These are phyloP conservation scores for Ceratocystis ficicola DNA, from an alignment of 2,329 filamentous ascomycete species.

Conservation along the genomic window DNA sequence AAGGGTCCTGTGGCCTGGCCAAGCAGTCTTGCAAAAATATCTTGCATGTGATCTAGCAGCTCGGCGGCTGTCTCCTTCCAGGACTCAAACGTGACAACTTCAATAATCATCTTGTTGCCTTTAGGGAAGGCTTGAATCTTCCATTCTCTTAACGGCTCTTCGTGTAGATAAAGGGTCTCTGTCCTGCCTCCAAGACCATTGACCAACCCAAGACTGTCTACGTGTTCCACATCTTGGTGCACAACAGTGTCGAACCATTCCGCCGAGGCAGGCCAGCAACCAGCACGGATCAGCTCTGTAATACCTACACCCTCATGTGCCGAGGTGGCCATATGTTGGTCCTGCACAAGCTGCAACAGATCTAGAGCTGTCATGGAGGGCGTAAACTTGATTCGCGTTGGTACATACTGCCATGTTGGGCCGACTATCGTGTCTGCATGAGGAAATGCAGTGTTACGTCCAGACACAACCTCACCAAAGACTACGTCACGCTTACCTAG, in stretches of 20 bases:
- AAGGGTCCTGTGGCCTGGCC: conserved; percentile 28
- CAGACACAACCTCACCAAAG: conserved; percentile 55
- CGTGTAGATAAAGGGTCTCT: conserved; percentile 48
- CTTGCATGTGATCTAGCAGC: conserved; percentile 40
- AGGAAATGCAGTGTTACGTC: conserved; percentile 45
- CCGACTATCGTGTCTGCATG: conserved; percentile 46
- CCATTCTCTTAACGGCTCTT: conserved; percentile 44
- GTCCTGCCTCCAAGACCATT: conserved; percentile 33
- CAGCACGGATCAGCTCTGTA: conserved; percentile 41
- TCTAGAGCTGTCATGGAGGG: conserved; percentile 39
- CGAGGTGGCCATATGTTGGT: conserved; percentile 45
- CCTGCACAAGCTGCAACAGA: conserved; percentile 42
- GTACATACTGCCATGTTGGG: conserved; percentile 56
- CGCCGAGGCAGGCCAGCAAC: conserved; percentile 33
- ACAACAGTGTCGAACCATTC: conserved; percentile 45
- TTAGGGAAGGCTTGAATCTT: conserved; percentile 50
- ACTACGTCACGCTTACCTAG: conserved; percentile 44
- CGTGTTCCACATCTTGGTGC: conserved; percentile 49
- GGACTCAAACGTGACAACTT: conserved; percentile 48
- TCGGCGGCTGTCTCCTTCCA: conserved; percentile 41
- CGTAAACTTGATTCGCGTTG: conserved; percentile 47
- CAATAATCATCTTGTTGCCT: conserved; percentile 40
- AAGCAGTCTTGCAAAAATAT: conserved; percentile 33
- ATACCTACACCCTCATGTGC: conserved; percentile 45
- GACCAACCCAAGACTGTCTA: conserved; percentile 41